Evolutionary conservation across 148 eudicot species (phyloP).

Genomic region (Limonium bicolor): DNA sequence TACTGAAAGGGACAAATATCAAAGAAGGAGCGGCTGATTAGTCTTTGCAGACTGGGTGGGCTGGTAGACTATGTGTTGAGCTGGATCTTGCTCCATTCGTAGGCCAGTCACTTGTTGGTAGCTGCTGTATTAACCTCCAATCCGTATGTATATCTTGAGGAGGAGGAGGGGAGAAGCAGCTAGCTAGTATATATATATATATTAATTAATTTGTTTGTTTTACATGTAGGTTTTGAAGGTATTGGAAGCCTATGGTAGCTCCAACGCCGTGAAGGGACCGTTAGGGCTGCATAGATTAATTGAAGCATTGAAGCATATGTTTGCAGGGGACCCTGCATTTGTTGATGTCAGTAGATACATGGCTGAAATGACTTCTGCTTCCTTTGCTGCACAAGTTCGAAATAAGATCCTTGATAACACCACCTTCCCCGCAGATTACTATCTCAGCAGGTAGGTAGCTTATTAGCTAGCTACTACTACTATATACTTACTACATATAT

Average conservation of each 20-base stretch:
- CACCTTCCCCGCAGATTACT: conserved; percentile 77
- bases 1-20: too few species aligned
- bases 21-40: too few species aligned
- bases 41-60: too few species aligned
- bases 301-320: conserved; percentile 87
- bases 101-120: too few species aligned
- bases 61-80: too few species aligned
- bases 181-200: background rate
- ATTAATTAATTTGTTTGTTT: conserved; percentile 1
- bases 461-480: background rate
- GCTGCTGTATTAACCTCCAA: too few species aligned
- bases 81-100: too few species aligned
- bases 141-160: too few species aligned
- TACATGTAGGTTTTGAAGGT: conserved; percentile 53
- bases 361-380: conserved; percentile 71
- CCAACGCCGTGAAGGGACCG: conserved; percentile 45
- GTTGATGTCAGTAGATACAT: conserved; percentile 37
- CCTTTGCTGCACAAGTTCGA: conserved; percentile 50
- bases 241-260: conserved; percentile 47
- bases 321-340: conserved; percentile 62
- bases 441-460: conserved; percentile 42
- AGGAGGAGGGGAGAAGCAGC: too few species aligned
- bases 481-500: too few species aligned
- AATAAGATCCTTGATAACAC: conserved; percentile 69
- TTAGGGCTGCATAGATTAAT: conserved; percentile 70